Percentiles rank a stretch among this genome's conserved stretches.
phyloP scores from a whole-genome alignment of 2,329 filamentous ascomycete species.

The Xylariaceae sp. region DNA sequence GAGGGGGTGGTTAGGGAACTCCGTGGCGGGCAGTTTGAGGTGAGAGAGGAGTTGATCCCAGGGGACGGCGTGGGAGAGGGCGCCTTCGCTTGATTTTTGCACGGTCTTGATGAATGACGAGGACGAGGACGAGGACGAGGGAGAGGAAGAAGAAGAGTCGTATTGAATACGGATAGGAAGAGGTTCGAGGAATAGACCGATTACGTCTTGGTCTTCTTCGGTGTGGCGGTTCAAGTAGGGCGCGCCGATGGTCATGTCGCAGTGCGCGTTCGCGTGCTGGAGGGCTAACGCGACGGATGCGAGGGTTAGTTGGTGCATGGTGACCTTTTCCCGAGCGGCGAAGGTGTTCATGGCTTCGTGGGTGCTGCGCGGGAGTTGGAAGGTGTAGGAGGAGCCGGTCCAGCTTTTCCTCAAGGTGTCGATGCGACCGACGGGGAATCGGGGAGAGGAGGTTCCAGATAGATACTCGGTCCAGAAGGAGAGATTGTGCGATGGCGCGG shows the following conservation, averaged over 20 bases:
- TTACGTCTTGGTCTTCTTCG: background rate
- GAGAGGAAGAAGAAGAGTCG: background rate
- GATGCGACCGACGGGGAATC: background rate
- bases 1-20: background rate
- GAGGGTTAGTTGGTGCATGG: background rate
- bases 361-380: background rate
- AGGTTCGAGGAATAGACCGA: slow-evolving; percentile 6
- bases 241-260: slow-evolving; percentile 1
- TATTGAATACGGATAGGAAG: slow-evolving; percentile 1
- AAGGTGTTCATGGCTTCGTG: background rate
- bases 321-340: background rate
- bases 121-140: background rate
- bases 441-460: background rate
- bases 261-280: background rate
- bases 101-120: background rate
- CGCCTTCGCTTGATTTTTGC: background rate
- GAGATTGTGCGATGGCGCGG: background rate
- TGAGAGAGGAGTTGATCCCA: background rate
- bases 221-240: background rate
- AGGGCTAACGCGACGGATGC: background rate
- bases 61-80: background rate
- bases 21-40: background rate
- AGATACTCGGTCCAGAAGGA: slow-evolving; percentile 1
- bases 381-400: background rate
- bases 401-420: background rate